Evolutionary conservation across 139 green algal genomes (phyloP), one percentile per base, ranked within the genome.

Genomic region (Chlorella ohadii): DNA sequence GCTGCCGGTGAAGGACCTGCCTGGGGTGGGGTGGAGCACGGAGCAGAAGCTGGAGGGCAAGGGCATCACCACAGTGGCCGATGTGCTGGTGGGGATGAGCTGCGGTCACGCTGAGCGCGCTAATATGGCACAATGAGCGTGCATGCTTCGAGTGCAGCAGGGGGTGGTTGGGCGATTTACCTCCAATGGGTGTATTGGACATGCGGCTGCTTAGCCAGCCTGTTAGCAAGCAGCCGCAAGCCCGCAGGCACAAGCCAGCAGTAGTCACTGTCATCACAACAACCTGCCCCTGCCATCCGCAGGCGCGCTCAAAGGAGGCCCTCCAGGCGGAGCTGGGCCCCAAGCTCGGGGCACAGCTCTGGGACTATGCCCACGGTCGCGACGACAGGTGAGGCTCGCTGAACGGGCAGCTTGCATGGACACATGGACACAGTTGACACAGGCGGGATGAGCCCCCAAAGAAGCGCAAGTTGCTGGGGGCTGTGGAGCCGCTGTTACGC

Each of bases 11-110:
- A 76, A 68, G 23, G 90, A 94, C 27, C 88, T 99, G 57, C 97
- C 97, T 3, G 97, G 97, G 1, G 94, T 99, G 39, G 97, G 97
- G 7, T 96, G 90, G 87, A 84, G 82, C 33, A 83, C 88, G 47
- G n/a, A 67, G 22, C 23, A 88, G 17, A 95, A 93, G 79, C 91
- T 99, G 65, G 51, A 81, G 39, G 87, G 72, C 2, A 17, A 93
- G 63, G 94, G 91, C 36, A 89, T 98, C 56, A 77, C 22, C 3
- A 89, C 81, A 15, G 93, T 96, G 33, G 75, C 57, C 0, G 87
- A 96, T 22, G 74, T 94, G 34, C 67, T 41, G n/a, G 72, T 64
- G 72, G 4, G 44, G n/a, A n/a, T 41, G 5, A 6, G 72, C 27
- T 55, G 71, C 2, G 16, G 23, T 13, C 64, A 27, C 20, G n/a